phyloP scores from a whole-genome alignment of 2,329 filamentous ascomycete genomes.

The Simplicillium sp. region DNA sequence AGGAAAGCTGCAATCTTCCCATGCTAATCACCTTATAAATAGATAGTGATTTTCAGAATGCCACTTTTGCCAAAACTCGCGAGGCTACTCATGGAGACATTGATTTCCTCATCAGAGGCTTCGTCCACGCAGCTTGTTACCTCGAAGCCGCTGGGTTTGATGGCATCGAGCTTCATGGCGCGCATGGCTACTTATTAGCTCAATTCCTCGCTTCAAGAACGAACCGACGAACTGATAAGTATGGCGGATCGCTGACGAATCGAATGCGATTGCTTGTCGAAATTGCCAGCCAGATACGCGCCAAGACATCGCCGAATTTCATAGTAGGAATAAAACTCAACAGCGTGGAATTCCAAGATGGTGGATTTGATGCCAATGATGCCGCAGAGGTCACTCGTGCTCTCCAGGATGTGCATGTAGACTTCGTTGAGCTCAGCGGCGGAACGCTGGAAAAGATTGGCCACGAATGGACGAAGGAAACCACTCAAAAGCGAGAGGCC shows the following conservation, averaged over 20 bases:
- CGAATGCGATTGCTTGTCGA: constrained; percentile 35
- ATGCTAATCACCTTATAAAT: constrained; percentile 15
- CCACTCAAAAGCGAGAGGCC: constrained; percentile 43
- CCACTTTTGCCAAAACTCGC: constrained; percentile 33
- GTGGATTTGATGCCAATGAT: constrained; percentile 41
- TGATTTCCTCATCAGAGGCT: constrained; percentile 45
- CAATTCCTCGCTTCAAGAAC: constrained; percentile 37
- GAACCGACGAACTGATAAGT: constrained; percentile 42
- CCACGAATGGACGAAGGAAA: constrained; percentile 41
- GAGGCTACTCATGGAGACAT: constrained; percentile 47
- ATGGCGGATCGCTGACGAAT: constrained; percentile 34
- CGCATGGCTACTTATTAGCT: constrained; percentile 44
- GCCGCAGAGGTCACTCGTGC: constrained; percentile 34
- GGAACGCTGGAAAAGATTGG: constrained; percentile 49
- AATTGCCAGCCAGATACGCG: constrained; percentile 32
- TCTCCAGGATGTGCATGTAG: constrained; percentile 37
- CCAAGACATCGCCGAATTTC: constrained; percentile 26
- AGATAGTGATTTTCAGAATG: not conserved
- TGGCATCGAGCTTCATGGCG: constrained; percentile 40
- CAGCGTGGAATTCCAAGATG: constrained; percentile 44
- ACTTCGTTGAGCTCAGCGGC: constrained; percentile 51
- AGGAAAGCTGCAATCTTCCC: constrained; percentile 8
- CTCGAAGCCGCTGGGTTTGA: too few relatives aligned
- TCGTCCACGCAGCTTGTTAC: constrained; percentile 52
- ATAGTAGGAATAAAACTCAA: constrained; percentile 50